phyloP scores from a whole-genome alignment of 768 basidiomycete species.

The Lentinula edodes region DNA sequence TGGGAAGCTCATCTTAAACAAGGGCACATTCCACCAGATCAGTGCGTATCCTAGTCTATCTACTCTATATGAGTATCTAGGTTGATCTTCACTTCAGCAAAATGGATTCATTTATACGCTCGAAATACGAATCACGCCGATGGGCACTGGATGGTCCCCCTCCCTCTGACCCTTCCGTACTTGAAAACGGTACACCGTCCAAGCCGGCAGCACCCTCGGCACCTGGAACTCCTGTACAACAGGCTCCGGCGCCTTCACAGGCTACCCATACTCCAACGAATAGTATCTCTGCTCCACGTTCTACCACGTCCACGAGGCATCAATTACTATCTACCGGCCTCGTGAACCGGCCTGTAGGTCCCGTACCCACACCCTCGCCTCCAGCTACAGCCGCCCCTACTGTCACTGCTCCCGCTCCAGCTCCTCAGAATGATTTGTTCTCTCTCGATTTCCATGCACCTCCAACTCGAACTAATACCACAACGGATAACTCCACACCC shows the following conservation, averaged over 20 bases:
- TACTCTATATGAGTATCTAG: not conserved
- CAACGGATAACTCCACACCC: conserved; percentile 20
- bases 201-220: conserved; percentile 13
- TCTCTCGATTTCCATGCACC: conserved; percentile 82
- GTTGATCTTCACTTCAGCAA: conserved; percentile 48
- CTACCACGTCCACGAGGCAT: conserved; percentile 32
- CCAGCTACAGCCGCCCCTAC: conserved; percentile 14
- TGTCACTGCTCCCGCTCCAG: conserved; percentile 22
- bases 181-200: conserved; percentile 43
- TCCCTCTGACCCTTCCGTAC: conserved; percentile 73
- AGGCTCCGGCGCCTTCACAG: conserved; percentile 23
- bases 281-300: conserved; percentile 22
- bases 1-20: conserved; percentile 95
- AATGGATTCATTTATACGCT: conserved; percentile 96
- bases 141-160: conserved; percentile 93
- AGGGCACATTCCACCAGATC: conserved; percentile 90
- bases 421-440: conserved; percentile 64
- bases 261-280: conserved; percentile 23
- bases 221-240: conserved; percentile 15
- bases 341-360: conserved; percentile 3
- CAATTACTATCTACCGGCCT: conserved; percentile 40
- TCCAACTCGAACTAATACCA: conserved; percentile 23
- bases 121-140: conserved; percentile 89
- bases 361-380: conserved; percentile 10
- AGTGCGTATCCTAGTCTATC: conserved; percentile 49